A percentile compares a stretch with the other conserved stretches of the same genome.
phyloP scores from a whole-genome alignment of 495 filamentous ascomycete genomes.

The Lophium mytilinum region DNA sequence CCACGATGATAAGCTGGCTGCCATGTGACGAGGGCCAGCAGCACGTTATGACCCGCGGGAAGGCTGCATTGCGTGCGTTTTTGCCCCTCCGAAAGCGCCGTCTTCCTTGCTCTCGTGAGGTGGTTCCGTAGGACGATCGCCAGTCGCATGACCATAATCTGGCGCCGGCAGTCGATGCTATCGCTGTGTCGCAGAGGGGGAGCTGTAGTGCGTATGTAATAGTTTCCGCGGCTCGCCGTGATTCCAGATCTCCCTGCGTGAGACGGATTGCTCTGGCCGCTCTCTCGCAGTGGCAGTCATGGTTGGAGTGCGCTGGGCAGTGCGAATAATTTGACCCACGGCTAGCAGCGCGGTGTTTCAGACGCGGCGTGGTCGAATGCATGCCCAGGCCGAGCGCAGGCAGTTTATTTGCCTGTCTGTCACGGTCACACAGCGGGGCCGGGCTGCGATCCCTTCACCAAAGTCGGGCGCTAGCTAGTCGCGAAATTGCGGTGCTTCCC shows the following conservation, averaged over 20 bases:
- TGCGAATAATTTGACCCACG: too few species aligned
- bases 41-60: neutral
- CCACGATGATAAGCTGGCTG: neutral
- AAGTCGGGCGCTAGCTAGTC: neutral
- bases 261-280: too few species aligned
- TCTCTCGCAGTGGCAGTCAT: too few species aligned
- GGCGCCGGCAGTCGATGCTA: neutral
- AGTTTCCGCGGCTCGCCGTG: too few species aligned
- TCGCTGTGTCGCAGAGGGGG: neutral
- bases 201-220: too few species aligned
- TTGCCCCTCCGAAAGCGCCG: neutral
- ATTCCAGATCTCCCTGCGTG: too few species aligned
- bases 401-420: neutral
- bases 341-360: too few species aligned
- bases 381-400: too few species aligned
- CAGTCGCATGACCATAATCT: neutral
- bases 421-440: neutral
- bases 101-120: constrained; percentile 2
- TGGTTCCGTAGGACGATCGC: neutral
- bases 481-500: neutral
- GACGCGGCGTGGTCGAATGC: too few species aligned
- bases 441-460: neutral
- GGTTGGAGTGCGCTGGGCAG: too few species aligned
- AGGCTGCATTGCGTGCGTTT: neutral
- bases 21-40: neutral